A percentile compares a stretch with the other conserved stretches of the same genome.
phyloP scores from a whole-genome alignment of 2,329 filamentous ascomycete species.

The Plenodomus biglobosus region DNA sequence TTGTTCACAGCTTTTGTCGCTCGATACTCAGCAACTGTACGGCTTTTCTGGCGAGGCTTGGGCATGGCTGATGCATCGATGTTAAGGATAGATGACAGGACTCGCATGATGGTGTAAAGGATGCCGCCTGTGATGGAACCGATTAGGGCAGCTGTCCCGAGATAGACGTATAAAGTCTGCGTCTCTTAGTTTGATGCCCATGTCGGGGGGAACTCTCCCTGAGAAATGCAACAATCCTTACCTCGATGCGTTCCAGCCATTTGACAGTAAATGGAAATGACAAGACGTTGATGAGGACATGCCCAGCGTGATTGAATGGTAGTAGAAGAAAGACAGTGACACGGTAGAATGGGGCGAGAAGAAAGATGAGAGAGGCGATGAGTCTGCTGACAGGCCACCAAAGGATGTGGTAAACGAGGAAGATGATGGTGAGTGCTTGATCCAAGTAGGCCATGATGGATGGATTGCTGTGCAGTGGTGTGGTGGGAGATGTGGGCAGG shows the following conservation, averaged over 20 bases:
- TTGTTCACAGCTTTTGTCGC: slow-evolving; percentile 31
- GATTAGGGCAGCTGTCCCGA: slow-evolving; percentile 67
- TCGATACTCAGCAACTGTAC: slow-evolving; percentile 36
- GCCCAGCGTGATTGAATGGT: slow-evolving; percentile 53
- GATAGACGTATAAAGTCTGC: slow-evolving; percentile 56
- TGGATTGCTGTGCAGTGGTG: neutral
- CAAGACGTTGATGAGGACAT: slow-evolving; percentile 45
- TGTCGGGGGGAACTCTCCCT: neutral
- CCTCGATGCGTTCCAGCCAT: slow-evolving; percentile 59
- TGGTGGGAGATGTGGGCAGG: too few relatives aligned
- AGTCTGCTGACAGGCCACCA: slow-evolving; percentile 45
- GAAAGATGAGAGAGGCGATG: slow-evolving; percentile 42
- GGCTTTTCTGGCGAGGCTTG: slow-evolving; percentile 9
- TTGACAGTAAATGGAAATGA: slow-evolving; percentile 51
- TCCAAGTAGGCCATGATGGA: neutral
- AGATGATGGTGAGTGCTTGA: neutral
- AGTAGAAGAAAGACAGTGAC: slow-evolving; percentile 53
- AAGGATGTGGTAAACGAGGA: slow-evolving; percentile 8
- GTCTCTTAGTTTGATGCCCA: neutral
- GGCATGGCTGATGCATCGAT: slow-evolving; percentile 41
- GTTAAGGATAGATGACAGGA: slow-evolving; percentile 54
- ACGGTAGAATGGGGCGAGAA: slow-evolving; percentile 53
- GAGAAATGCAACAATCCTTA: slow-evolving; percentile 31
- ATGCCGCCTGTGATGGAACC: slow-evolving; percentile 65
- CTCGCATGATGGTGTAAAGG: slow-evolving; percentile 59